Conservation (phyloP, 176 grass and related monocot genomes). For the Tillandsia leiboldiana region DNA sequence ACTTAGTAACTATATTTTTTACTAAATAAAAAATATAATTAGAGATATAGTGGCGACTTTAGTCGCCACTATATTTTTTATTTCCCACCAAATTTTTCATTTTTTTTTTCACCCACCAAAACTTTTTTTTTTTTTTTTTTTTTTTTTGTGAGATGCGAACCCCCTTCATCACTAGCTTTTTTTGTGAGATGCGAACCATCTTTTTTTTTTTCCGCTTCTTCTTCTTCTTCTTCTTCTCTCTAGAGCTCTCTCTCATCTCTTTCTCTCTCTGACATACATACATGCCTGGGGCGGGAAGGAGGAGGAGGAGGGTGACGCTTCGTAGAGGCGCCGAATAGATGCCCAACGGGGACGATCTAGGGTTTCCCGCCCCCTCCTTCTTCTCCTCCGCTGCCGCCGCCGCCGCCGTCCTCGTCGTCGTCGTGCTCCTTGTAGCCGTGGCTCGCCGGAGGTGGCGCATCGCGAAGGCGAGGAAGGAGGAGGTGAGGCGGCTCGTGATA, state of each 20-base stretch:
- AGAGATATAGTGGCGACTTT: too few relatives aligned
- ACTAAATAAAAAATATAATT: too few relatives aligned
- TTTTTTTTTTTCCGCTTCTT: too few relatives aligned
- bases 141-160: too few relatives aligned
- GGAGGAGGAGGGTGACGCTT: not conserved
- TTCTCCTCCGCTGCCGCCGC: not conserved
- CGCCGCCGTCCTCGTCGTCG: not conserved
- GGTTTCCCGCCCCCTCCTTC: not conserved
- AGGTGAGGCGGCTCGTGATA: slow-evolving; percentile 20
- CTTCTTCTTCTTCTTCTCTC: not conserved
- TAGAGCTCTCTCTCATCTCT: not conserved
- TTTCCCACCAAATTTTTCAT: too few relatives aligned
- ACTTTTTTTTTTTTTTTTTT: too few relatives aligned
- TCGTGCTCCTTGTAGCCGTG: not conserved
- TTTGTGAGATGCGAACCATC: too few relatives aligned
- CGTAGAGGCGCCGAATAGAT: slow-evolving; percentile 2
- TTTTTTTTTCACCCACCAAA: too few relatives aligned
- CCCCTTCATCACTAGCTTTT: too few relatives aligned
- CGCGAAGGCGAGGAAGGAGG: slow-evolving; percentile 13
- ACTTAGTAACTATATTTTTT: too few relatives aligned
- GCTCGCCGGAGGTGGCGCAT: slow-evolving; percentile 11
- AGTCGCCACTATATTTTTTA: too few relatives aligned
- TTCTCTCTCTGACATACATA: not conserved
- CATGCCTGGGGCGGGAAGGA: not conserved
- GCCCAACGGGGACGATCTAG: not conserved